Conservation (phyloP, 2,329 filamentous ascomycete genomes). For the Aspergillus sp. region DNA sequence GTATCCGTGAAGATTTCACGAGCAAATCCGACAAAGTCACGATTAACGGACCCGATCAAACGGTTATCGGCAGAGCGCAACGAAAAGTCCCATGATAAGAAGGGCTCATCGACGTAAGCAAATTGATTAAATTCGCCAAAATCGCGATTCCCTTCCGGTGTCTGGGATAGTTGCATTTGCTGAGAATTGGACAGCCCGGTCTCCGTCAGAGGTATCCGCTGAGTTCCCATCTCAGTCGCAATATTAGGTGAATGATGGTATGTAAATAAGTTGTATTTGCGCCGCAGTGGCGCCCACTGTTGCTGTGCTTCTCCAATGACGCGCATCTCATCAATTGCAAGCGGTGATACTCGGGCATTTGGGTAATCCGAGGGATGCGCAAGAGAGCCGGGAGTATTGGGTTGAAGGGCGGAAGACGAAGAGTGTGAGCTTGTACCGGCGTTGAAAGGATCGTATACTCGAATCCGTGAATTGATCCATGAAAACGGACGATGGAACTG, state of each 20-base stretch:
- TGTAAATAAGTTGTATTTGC: constrained; percentile 67
- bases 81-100: constrained; percentile 66
- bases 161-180: constrained; percentile 42
- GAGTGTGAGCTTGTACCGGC: constrained; percentile 32
- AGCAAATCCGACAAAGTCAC: constrained; percentile 63
- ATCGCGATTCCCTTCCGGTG: constrained; percentile 21
- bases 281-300: constrained; percentile 61
- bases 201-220: constrained; percentile 43
- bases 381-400: constrained; percentile 44
- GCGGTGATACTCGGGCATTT: constrained; percentile 53
- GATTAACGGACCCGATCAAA: constrained; percentile 62
- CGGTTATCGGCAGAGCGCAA: constrained; percentile 51
- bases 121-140: constrained; percentile 58
- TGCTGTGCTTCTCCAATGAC: constrained; percentile 65
- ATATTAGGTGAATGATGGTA: constrained; percentile 47
- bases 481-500: constrained; percentile 63
- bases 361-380: constrained; percentile 40
- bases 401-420: constrained; percentile 45
- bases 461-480: constrained; percentile 61
- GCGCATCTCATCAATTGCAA: constrained; percentile 59
- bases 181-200: constrained; percentile 52
- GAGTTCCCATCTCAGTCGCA: constrained; percentile 37
- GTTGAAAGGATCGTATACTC: constrained; percentile 55
- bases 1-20: constrained; percentile 67
- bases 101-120: constrained; percentile 62